Conservation (phyloP, 1,284 basidiomycete genomes). For the Trichosporon sp. region DNA sequence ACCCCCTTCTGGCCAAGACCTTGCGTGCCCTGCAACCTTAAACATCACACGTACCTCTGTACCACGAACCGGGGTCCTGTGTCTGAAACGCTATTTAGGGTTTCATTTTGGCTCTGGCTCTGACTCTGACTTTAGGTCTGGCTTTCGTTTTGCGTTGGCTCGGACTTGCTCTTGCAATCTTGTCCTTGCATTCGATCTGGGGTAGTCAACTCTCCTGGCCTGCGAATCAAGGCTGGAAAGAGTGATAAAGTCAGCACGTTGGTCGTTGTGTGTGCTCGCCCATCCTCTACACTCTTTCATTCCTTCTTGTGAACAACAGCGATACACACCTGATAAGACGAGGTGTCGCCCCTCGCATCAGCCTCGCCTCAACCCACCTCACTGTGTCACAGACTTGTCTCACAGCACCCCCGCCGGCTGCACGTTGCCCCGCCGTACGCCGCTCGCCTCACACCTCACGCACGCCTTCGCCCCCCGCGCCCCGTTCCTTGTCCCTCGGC, state of each 20-base stretch:
- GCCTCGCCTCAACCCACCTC: background rate
- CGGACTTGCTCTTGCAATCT: background rate
- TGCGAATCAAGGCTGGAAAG: too few species aligned
- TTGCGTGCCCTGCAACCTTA: background rate
- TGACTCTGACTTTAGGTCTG: background rate
- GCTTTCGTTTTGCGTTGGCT: background rate
- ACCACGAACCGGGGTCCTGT: background rate
- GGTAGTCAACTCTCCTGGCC: too few species aligned
- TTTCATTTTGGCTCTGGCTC: background rate
- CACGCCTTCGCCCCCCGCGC: background rate
- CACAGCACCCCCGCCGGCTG: background rate
- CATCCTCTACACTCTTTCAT: background rate
- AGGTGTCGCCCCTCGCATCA: background rate
- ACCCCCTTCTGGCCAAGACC: background rate
- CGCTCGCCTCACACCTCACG: background rate
- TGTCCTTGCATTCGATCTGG: background rate
- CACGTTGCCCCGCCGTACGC: background rate
- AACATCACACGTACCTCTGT: background rate
- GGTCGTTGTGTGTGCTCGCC: background rate
- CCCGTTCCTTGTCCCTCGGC: background rate
- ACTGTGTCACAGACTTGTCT: background rate
- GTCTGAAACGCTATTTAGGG: background rate
- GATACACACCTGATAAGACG: background rate
- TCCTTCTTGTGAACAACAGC: background rate
- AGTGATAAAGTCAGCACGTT: background rate